Evolutionary conservation across 192 early-diverging fungal species (phyloP).

Genomic region (Irineochytrium annulatum): DNA sequence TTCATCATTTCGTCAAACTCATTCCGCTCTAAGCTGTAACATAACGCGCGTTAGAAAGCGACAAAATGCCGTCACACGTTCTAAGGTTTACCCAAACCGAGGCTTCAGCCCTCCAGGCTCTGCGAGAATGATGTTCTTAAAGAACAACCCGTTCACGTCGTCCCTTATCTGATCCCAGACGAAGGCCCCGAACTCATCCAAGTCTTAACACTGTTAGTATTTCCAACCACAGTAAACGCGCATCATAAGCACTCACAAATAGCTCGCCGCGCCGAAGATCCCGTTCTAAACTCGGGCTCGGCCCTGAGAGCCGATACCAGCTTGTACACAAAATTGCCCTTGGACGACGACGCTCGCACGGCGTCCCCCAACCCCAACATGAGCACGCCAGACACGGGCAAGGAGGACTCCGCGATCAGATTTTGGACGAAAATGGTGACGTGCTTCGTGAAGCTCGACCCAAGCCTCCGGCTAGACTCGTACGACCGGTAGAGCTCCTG

Average conservation of each 20-base stretch:
- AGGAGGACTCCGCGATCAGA: not conserved
- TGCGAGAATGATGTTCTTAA: not conserved
- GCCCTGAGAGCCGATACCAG: not conserved
- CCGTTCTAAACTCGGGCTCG: not conserved
- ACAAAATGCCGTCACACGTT: not conserved
- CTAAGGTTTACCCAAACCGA: conserved; percentile 2
- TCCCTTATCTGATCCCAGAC: conserved; percentile 2
- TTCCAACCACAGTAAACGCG: not conserved
- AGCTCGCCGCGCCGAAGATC: not conserved
- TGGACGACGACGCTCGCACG: not conserved
- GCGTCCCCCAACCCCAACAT: not conserved
- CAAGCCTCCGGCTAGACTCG: not conserved
- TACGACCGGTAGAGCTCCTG: not conserved
- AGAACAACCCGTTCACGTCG: conserved; percentile 1
- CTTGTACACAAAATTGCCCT: not conserved
- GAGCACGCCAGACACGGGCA: not conserved
- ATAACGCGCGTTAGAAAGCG: not conserved
- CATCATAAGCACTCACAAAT: not conserved
- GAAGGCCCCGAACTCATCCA: not conserved
- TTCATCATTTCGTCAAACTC: conserved; percentile 10
- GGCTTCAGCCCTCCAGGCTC: not conserved
- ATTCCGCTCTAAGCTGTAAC: not conserved
- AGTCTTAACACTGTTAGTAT: not conserved
- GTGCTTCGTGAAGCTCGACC: not conserved
- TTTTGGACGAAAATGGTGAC: not conserved